Percentiles rank a stretch among this genome's conserved stretches.
phyloP scores from a whole-genome alignment of 2,329 filamentous ascomycete genomes.

The Akanthomyces muscarius region DNA sequence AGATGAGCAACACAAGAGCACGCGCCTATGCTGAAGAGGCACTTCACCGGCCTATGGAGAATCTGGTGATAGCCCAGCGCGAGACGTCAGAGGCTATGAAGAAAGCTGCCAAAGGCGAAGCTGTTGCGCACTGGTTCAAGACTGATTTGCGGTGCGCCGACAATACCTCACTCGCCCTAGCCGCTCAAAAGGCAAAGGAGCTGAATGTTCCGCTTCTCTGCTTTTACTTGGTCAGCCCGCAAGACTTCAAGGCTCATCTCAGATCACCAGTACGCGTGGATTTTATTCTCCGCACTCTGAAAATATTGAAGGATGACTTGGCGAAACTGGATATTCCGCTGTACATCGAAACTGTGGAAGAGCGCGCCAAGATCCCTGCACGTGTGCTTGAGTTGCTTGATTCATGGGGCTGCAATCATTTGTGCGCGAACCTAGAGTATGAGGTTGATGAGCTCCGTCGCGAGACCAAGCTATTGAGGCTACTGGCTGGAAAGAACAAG shows the following conservation, averaged over 20 bases:
- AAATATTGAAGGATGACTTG: slow-evolving; percentile 62
- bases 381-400: slow-evolving; percentile 62
- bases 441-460: slow-evolving; percentile 85
- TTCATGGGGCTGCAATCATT: slow-evolving; percentile 68
- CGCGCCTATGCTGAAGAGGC: slow-evolving; percentile 66
- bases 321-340: slow-evolving; percentile 71
- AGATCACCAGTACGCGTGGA: slow-evolving; percentile 71
- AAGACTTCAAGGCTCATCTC: slow-evolving; percentile 80
- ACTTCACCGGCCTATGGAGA: slow-evolving; percentile 69
- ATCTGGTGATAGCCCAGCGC: slow-evolving; percentile 56
- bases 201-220: slow-evolving; percentile 68
- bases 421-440: slow-evolving; percentile 85
- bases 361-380: slow-evolving; percentile 57
- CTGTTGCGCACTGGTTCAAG: slow-evolving; percentile 89
- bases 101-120: slow-evolving; percentile 31
- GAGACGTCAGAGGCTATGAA: slow-evolving; percentile 46
- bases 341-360: slow-evolving; percentile 66
- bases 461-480: slow-evolving; percentile 62
- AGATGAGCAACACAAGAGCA: slow-evolving; percentile 80
- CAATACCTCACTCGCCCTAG: slow-evolving; percentile 67
- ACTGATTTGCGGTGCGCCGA: slow-evolving; percentile 70
- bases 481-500: slow-evolving; percentile 59
- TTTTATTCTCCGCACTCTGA: slow-evolving; percentile 71
- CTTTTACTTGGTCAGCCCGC: slow-evolving; percentile 74
- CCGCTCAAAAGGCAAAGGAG: slow-evolving; percentile 60